phyloP scores from a whole-genome alignment of 2,329 filamentous ascomycete genomes.

The Madurella mycetomatis region DNA sequence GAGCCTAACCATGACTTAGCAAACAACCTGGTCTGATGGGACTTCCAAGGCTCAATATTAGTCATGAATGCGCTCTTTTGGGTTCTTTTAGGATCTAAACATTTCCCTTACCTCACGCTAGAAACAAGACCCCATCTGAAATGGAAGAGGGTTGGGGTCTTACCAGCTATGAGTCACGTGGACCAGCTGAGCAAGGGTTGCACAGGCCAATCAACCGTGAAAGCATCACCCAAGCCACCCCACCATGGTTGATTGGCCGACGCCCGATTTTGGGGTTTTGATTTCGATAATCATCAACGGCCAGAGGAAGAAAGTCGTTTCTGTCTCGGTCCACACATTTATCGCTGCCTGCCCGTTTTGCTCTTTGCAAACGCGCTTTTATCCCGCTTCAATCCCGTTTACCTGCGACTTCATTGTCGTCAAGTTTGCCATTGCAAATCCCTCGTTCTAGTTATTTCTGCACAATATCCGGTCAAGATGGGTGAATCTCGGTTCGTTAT shows the following conservation, averaged over 20 bases:
- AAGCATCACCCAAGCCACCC: constrained; percentile 22
- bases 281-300: constrained; percentile 26
- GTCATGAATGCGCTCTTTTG: too few species aligned
- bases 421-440: constrained; percentile 7
- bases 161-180: too few species aligned
- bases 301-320: constrained; percentile 22
- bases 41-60: too few species aligned
- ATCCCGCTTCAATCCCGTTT: background rate
- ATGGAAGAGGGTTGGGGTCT: background rate
- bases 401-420: constrained; percentile 1
- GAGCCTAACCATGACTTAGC: too few species aligned
- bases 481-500: constrained; percentile 44
- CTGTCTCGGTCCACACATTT: constrained; percentile 5
- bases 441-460: constrained; percentile 5
- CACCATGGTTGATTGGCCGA: constrained; percentile 40
- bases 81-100: too few species aligned
- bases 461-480: constrained; percentile 36
- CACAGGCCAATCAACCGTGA: constrained; percentile 9
- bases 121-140: too few species aligned
- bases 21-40: too few species aligned
- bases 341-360: constrained; percentile 15
- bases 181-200: too few species aligned
- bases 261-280: constrained; percentile 26
- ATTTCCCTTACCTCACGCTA: too few species aligned
- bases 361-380: background rate